A percentile compares a stretch with the other conserved stretches of the same genome.
Evolutionary conservation across 2,329 filamentous ascomycete genomes (phyloP).

Genomic region (Chaetomium strumarium): DNA sequence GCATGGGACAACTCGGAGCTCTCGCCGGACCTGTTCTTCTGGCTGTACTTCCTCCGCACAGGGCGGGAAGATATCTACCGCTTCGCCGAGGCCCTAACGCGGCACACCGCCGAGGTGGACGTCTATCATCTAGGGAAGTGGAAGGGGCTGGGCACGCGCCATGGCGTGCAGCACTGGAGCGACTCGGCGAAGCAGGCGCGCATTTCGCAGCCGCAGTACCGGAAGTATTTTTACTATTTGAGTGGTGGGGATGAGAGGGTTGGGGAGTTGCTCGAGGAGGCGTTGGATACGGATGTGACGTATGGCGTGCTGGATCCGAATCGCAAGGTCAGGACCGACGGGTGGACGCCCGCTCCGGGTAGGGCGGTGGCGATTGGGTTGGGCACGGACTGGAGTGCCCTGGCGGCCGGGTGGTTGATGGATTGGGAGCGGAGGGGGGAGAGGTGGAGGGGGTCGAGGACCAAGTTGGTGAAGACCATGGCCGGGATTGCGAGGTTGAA

Average conservation of each 20-base stretch:
- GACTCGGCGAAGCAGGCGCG: slow-evolving; percentile 58
- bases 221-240: slow-evolving; percentile 52
- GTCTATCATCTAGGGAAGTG: slow-evolving; percentile 54
- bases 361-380: slow-evolving; percentile 43
- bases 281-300: slow-evolving; percentile 46
- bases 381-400: slow-evolving; percentile 53
- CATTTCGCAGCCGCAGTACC: slow-evolving; percentile 52
- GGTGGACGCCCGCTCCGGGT: slow-evolving; percentile 40
- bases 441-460: slow-evolving; percentile 45
- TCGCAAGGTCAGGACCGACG: slow-evolving; percentile 52
- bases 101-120: slow-evolving; percentile 57
- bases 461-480: slow-evolving; percentile 44
- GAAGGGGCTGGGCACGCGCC: slow-evolving; percentile 55
- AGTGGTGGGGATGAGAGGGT: slow-evolving; percentile 52
- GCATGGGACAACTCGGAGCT: slow-evolving; percentile 62
- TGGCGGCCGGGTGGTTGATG: slow-evolving; percentile 52
- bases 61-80: slow-evolving; percentile 52
- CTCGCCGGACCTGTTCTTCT: slow-evolving; percentile 57
- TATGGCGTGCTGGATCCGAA: slow-evolving; percentile 50
- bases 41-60: slow-evolving; percentile 56
- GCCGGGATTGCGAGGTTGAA: slow-evolving; percentile 48
- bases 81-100: slow-evolving; percentile 52
- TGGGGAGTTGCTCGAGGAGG: slow-evolving; percentile 48
- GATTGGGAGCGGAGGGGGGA: slow-evolving; percentile 54
- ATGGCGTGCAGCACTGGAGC: slow-evolving; percentile 56